Conservation (phyloP, 306 rosid species). For the Biancaea sappan region DNA sequence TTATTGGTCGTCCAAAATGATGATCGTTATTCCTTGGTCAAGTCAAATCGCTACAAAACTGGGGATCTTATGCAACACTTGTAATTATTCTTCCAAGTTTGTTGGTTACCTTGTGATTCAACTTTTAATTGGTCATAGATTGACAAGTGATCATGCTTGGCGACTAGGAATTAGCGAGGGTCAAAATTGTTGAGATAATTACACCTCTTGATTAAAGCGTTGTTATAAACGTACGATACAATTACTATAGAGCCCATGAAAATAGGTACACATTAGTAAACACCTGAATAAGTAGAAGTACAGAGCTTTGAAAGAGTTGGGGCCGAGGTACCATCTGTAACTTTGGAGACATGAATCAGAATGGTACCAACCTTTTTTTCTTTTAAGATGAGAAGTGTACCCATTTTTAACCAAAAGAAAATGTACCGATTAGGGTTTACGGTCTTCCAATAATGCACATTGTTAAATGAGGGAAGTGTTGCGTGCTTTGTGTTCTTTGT, state of each 20-base stretch:
- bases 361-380: neutral
- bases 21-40: slow-evolving; percentile 51
- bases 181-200: neutral
- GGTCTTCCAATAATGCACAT: neutral
- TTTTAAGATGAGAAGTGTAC: neutral
- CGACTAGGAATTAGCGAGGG: slow-evolving; percentile 12
- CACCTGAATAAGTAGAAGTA: neutral
- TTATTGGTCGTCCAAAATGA: slow-evolving; percentile 49
- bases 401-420: neutral
- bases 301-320: neutral
- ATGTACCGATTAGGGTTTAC: neutral
- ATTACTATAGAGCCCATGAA: neutral
- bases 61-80: slow-evolving; percentile 34
- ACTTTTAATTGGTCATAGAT: slow-evolving; percentile 27
- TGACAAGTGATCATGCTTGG: slow-evolving; percentile 21
- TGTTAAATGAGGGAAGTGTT: neutral
- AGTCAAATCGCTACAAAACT: slow-evolving; percentile 40
- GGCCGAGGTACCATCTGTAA: neutral
- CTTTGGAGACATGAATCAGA: neutral
- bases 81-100: slow-evolving; percentile 29
- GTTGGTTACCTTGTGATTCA: slow-evolving; percentile 4
- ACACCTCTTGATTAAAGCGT: neutral
- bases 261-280: neutral
- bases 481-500: neutral
- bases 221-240: neutral